These are phyloP conservation scores for Pneumocystis canis DNA, from an alignment of 1,139 yeast species.

Conservation along the genomic window DNA sequence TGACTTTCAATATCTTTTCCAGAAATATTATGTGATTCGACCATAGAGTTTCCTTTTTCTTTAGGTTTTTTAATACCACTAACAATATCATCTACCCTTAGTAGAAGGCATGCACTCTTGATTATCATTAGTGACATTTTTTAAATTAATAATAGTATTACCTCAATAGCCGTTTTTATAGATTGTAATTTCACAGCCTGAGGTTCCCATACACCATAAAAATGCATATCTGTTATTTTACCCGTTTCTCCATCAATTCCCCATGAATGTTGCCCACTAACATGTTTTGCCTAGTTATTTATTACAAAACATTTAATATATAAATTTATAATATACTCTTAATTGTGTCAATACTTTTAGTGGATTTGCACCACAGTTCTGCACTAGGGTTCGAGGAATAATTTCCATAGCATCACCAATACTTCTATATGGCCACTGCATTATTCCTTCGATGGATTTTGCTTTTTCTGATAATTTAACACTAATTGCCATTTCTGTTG, in stretches of 20 bases:
- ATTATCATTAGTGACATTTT: not conserved
- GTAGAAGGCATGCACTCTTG: constrained; percentile 76
- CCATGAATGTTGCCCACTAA: constrained; percentile 66
- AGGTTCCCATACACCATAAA: constrained; percentile 97
- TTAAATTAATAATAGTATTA: not conserved
- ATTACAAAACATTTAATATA: not conserved
- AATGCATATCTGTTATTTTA: constrained; percentile 86
- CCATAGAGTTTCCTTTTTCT: constrained; percentile 17
- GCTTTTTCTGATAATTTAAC: constrained; percentile 83
- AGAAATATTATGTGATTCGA: constrained; percentile 17
- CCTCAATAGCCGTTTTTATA: constrained; percentile 79
- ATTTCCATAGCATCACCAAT: constrained; percentile 98
- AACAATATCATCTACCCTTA: constrained; percentile 94
- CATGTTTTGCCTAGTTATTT: constrained; percentile 90
- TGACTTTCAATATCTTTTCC: not conserved
- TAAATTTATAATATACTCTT: not conserved
- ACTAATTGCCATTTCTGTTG: constrained; percentile 96
- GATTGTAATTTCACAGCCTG: constrained; percentile 95
- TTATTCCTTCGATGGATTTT: constrained; percentile 81
- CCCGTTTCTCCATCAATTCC: constrained; percentile 96
- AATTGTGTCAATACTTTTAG: constrained; percentile 56
- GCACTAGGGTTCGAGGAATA: constrained; percentile 89
- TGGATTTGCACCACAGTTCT: constrained; percentile 95
- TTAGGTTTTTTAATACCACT: constrained; percentile 65
- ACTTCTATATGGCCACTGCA: constrained; percentile 98